A percentile compares a stretch with the other conserved stretches of the same genome.
Conservation (phyloP, 371 early-diverging fungal species). For the Mortierella sp. region DNA sequence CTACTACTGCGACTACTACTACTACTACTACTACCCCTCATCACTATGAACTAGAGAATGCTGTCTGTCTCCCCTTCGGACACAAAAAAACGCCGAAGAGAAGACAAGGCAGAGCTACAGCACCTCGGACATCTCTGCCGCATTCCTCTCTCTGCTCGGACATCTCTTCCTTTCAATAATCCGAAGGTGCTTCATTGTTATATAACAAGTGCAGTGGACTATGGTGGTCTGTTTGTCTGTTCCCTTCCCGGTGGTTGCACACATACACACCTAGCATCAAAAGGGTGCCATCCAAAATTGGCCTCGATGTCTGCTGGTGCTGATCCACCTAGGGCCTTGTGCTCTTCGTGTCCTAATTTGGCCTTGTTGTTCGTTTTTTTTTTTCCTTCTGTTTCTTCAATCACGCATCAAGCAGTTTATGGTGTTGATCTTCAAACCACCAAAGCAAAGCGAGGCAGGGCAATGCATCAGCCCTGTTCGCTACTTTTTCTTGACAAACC, state of each 20-base stretch:
- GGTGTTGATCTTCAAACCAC: neutral
- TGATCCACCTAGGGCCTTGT: constrained; percentile 2
- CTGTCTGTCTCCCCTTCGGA: too few species aligned
- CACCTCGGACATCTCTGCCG: neutral
- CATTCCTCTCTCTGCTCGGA: neutral
- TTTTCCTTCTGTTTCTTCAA: neutral
- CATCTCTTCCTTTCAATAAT: too few species aligned
- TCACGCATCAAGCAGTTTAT: neutral
- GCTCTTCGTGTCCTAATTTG: constrained; percentile 1
- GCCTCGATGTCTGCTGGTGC: constrained; percentile 9
- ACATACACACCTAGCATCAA: neutral
- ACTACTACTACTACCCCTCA: too few species aligned
- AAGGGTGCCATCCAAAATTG: constrained; percentile 10
- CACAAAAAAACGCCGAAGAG: neutral
- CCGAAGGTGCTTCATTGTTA: too few species aligned
- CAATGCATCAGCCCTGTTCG: too few species aligned
- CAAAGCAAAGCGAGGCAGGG: too few species aligned
- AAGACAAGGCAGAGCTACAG: too few species aligned
- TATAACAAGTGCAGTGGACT: neutral
- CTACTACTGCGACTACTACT: too few species aligned
- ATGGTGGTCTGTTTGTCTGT: too few species aligned
- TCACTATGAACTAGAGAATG: too few species aligned
- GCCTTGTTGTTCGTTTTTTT: neutral
- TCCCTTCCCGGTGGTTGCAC: neutral
- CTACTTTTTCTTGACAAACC: too few species aligned